These are phyloP conservation scores for Ogataea haglerorum DNA, from an alignment of 805 yeast species.

Conservation along the genomic window DNA sequence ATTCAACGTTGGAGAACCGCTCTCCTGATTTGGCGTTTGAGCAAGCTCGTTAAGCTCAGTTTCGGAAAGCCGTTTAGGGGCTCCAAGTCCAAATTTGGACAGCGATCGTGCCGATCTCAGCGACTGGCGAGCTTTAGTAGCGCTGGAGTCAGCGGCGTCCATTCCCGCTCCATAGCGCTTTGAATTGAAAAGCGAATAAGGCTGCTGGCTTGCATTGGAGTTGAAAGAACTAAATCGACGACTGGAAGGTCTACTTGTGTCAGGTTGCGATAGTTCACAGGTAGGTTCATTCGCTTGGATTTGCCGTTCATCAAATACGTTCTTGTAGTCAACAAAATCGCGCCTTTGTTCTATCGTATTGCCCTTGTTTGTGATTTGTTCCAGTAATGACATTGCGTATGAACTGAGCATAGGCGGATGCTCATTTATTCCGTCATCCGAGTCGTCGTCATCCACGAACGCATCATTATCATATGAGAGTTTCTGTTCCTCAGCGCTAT, in stretches of 20 bases:
- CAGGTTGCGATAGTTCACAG: constrained; percentile 6
- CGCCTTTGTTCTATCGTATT: constrained; percentile 1
- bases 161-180: constrained; percentile 6
- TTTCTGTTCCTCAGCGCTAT: constrained; percentile 3
- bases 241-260: constrained; percentile 17
- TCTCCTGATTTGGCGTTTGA: constrained; percentile 6
- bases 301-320: constrained; percentile 4
- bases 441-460: constrained; percentile 21
- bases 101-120: constrained; percentile 18
- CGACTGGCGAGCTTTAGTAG: constrained; percentile 12
- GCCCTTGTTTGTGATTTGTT: constrained; percentile 29
- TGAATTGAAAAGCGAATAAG: constrained; percentile 3
- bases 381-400: constrained; percentile 47
- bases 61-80: constrained; percentile 46
- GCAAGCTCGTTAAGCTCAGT: constrained; percentile 18
- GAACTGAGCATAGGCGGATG: constrained; percentile 54
- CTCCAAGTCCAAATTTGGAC: constrained; percentile 42
- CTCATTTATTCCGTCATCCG: constrained; percentile 41
- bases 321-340: constrained; percentile 2
- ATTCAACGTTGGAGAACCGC: constrained; percentile 2
- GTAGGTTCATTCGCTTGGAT: not conserved
- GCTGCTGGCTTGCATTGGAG: constrained; percentile 6
- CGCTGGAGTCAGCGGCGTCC: constrained; percentile 9
- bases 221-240: constrained; percentile 18
- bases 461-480: constrained; percentile 1